Conservation (phyloP, 2,329 filamentous ascomycete species). For the Trichoderma atroviride region DNA sequence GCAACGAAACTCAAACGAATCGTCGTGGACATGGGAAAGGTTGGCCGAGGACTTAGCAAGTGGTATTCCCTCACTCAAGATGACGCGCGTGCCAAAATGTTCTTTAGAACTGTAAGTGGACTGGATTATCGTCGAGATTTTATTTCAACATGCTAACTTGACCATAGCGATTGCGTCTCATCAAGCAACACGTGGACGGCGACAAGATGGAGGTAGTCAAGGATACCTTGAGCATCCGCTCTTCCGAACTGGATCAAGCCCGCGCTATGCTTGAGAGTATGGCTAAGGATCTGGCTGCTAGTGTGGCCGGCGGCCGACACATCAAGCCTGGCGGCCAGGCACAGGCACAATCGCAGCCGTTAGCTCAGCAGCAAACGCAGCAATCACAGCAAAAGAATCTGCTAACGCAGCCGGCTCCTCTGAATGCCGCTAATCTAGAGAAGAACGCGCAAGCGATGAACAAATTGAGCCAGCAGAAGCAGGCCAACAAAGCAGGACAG, state of each 20-base stretch:
- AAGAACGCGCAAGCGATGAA: conserved; percentile 54
- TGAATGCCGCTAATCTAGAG: conserved; percentile 54
- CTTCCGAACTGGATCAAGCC: conserved; percentile 54
- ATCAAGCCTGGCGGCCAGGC: conserved; percentile 32
- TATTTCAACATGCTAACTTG: conserved; percentile 38
- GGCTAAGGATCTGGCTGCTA: conserved; percentile 49
- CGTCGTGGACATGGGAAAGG: conserved; percentile 47
- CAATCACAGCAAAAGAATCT: conserved; percentile 34
- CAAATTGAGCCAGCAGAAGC: conserved; percentile 47
- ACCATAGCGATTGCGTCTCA: conserved; percentile 54
- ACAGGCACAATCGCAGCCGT: conserved; percentile 7
- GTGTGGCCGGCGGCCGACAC: conserved; percentile 34
- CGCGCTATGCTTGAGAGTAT: conserved; percentile 55
- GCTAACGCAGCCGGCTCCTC: conserved; percentile 37
- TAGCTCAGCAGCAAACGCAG: conserved; percentile 26
- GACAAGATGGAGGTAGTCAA: conserved; percentile 50
- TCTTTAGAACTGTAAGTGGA: conserved; percentile 55
- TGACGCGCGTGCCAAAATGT: conserved; percentile 53
- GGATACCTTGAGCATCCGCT: conserved; percentile 55
- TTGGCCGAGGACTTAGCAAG: conserved; percentile 48
- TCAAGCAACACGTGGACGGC: conserved; percentile 56
- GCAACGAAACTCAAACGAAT: conserved; percentile 48
- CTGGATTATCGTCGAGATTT: no score
- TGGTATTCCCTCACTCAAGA: conserved; percentile 56
- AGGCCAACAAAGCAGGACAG: conserved; percentile 50